Percentiles rank a stretch among this genome's conserved stretches.
Conservation (phyloP, 805 yeast species). For the Yamadazyma olivae region DNA sequence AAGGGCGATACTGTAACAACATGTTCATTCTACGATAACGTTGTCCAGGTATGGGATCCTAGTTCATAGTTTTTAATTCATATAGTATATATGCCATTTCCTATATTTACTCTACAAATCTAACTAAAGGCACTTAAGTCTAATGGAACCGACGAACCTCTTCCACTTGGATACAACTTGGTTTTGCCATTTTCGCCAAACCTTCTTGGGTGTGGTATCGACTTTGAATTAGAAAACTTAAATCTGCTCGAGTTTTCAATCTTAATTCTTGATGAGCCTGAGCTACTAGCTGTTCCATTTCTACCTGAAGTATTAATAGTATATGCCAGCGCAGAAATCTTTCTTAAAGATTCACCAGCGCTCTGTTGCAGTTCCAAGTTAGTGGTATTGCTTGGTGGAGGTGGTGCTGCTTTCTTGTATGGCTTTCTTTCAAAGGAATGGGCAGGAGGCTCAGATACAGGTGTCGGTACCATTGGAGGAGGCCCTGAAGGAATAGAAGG, state of each 20-base stretch:
- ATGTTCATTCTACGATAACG: constrained; percentile 88
- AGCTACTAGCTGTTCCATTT: constrained; percentile 10
- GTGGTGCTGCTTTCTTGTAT: constrained; percentile 31
- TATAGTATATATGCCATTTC: background rate
- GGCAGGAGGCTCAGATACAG: constrained; percentile 19
- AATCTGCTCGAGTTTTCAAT: constrained; percentile 68
- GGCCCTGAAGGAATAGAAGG: constrained; percentile 21
- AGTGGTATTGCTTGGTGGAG: constrained; percentile 20
- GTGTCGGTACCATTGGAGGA: constrained; percentile 9
- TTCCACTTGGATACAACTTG: constrained; percentile 90
- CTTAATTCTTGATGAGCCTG: constrained; percentile 23
- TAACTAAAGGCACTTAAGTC: constrained; percentile 42
- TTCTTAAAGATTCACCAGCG: constrained; percentile 52
- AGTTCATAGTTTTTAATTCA: background rate
- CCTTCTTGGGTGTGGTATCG: constrained; percentile 84
- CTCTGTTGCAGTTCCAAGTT: constrained; percentile 40
- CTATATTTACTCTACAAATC: background rate
- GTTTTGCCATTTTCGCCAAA: constrained; percentile 51
- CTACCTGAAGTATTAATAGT: constrained; percentile 47
- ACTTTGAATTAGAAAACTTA: constrained; percentile 60
- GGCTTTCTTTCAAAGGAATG: constrained; percentile 13
- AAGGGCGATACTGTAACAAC: constrained; percentile 53
- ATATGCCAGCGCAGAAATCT: constrained; percentile 62
- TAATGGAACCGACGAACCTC: constrained; percentile 89
- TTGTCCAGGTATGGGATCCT: constrained; percentile 72